Evolutionary conservation across 179 eudicot genomes (phyloP), one percentile per base, ranked within the genome.

Genomic region (Beta lomatogona): DNA sequence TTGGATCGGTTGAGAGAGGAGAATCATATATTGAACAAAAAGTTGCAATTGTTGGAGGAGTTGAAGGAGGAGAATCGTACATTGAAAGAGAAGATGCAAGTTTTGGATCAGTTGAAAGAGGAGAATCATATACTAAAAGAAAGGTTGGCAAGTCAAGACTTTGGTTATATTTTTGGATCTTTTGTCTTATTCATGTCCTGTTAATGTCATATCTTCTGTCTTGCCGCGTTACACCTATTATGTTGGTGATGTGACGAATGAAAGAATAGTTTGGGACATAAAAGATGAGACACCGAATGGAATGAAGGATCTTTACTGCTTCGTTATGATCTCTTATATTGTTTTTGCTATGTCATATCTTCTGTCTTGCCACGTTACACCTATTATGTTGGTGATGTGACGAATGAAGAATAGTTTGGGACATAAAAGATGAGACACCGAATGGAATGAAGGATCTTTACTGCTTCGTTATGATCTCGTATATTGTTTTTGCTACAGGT

Each of bases 41-140:
- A 89, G 95, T 88, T 59, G 66, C 63, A 73, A 36, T 63, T 9
- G 55, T 31, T 55, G 15, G 46, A 73, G 25, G 48, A 28, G 46
- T 31, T 55, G 77, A 73, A 73, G 48, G 64, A 73, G 22, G 77
- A 55, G 77, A 73, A 73, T 73, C 50, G 64, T 55, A 28, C 28
- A 55, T 54, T 73, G 77, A 73, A 73, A 73, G 77, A 73, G 22
- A 73, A 73, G 64, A 65, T 79, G 18, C 80, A 69, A 10, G 79
- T 80, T 66, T 64, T 92, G 63, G 88, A 84, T 19, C 86, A 81
- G 86, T 87, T 94, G 89, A 85, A 84, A 82, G 88, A 89, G 78
- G 98, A 92, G 87, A 94, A 94, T 79, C 85, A 77, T 18, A 77
- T 76, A 63, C 84, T 94, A 66, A 90, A 76, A 83, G 92, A 89